Percentiles rank a stretch among this genome's conserved stretches.
These are phyloP conservation scores for Dryadomyces quercus-mongolicae DNA, from an alignment of 2,329 filamentous ascomycete species.

Conservation along the genomic window DNA sequence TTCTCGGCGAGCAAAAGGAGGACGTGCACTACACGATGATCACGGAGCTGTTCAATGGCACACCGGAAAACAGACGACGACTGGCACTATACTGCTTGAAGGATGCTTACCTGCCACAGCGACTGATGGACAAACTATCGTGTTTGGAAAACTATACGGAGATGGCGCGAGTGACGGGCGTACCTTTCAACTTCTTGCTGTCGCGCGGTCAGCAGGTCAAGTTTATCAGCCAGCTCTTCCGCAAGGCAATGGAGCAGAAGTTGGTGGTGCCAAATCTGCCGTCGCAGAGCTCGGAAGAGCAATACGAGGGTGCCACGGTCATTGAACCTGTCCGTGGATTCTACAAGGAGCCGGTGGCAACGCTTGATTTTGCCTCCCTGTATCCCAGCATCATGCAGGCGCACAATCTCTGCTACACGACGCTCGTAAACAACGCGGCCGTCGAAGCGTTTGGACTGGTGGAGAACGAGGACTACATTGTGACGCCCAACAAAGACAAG, in stretches of 20 bases:
- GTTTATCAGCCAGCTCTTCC: conserved; percentile 93
- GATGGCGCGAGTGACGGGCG: conserved; percentile 98
- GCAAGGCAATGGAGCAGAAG: conserved; percentile 86
- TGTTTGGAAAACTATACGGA: conserved; percentile 99
- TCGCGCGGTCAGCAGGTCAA: conserved; percentile 93
- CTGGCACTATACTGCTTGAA: conserved; percentile 94
- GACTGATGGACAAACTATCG: conserved; percentile 93
- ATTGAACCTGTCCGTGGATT: conserved; percentile 91
- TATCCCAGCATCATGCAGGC: conserved; percentile 99
- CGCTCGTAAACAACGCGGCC: conserved; percentile 65
- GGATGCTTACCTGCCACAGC: conserved; percentile 88
- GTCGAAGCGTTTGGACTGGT: conserved; percentile 66
- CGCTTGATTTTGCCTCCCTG: conserved; percentile 94
- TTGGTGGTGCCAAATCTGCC: conserved; percentile 84
- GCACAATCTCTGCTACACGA: conserved; percentile 97
- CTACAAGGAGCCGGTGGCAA: conserved; percentile 90
- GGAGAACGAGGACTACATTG: conserved; percentile 90
- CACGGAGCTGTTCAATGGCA: conserved; percentile 94
- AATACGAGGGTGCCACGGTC: conserved; percentile 95
- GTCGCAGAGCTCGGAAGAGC: conserved; percentile 61
- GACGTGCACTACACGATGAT: conserved; percentile 99
- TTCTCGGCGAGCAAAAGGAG: conserved; percentile 94
- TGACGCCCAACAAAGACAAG: conserved; percentile 87
- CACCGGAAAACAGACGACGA: conserved; percentile 79
- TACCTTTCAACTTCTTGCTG: conserved; percentile 90